phyloP scores from a whole-genome alignment of 75 land plant species.

The Picea glauca region DNA sequence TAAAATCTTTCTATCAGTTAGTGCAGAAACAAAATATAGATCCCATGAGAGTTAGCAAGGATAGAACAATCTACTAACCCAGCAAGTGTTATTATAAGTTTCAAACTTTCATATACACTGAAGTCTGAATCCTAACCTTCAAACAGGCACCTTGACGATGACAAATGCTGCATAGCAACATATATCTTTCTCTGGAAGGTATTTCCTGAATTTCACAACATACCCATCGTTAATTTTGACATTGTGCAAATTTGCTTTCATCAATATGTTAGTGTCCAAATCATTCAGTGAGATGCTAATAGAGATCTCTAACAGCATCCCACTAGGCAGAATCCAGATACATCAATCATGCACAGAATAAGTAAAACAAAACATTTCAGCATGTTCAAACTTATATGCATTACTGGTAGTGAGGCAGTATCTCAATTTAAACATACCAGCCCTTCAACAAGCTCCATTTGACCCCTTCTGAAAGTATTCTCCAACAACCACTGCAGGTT shows the following conservation, averaged over 20 bases:
- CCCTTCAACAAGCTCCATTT: conserved; percentile 58
- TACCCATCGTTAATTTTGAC: background rate
- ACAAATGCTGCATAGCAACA: conserved; percentile 57
- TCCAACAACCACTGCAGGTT: conserved; percentile 74
- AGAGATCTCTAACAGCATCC: background rate
- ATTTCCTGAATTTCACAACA: conserved; percentile 40
- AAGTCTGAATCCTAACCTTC: conserved; percentile 47
- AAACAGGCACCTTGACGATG: conserved; percentile 71
- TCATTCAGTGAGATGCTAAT: background rate
- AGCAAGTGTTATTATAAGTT: background rate
- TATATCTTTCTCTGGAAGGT: conserved; percentile 32
- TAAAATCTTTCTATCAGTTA: background rate
- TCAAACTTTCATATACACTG: background rate
- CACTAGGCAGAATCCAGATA: background rate
- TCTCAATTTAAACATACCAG: conserved; percentile 54
- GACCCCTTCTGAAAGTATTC: conserved; percentile 65
- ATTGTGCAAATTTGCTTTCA: background rate
- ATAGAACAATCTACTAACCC: background rate
- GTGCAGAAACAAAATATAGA: background rate
- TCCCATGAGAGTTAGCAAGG: background rate
- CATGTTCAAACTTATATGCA: background rate
- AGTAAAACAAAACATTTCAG: too few species aligned
- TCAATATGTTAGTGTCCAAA: background rate
- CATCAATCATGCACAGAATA: background rate
- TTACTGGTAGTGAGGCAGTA: background rate